These are phyloP conservation scores for Salix exigua DNA, from an alignment of 345 rosid genomes.

Conservation along the genomic window DNA sequence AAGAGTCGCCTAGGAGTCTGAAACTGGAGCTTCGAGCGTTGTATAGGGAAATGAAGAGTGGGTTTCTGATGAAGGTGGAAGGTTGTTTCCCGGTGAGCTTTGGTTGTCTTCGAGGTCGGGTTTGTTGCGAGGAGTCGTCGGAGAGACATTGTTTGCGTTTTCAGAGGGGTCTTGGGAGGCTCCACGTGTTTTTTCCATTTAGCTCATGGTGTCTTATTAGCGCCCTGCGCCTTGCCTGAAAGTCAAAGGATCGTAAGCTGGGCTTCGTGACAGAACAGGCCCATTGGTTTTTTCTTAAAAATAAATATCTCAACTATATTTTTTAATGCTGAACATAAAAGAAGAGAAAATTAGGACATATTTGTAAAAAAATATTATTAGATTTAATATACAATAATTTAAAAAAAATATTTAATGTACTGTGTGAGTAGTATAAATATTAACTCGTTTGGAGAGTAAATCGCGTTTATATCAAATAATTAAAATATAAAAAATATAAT, in stretches of 20 bases:
- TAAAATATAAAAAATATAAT: too few relatives aligned
- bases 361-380: too few relatives aligned
- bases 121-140: constrained; percentile 54
- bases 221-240: not conserved
- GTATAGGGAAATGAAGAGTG: constrained; percentile 32
- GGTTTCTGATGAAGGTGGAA: constrained; percentile 34
- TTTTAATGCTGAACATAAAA: too few relatives aligned
- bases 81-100: constrained; percentile 41
- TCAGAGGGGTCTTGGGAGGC: constrained; percentile 29
- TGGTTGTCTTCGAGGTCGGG: constrained; percentile 41
- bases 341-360: too few relatives aligned
- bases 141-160: constrained; percentile 36
- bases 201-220: not conserved
- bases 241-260: not conserved
- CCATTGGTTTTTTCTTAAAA: not conserved
- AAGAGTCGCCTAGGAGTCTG: constrained; percentile 69
- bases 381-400: too few relatives aligned
- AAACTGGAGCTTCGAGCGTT: constrained; percentile 42
- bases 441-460: too few relatives aligned
- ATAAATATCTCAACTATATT: too few relatives aligned
- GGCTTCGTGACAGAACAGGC: not conserved
- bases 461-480: too few relatives aligned
- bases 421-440: too few relatives aligned
- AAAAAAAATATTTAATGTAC: too few relatives aligned
- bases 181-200: constrained; percentile 7